Base-by-base conservation (phyloP, 2,329 filamentous ascomycete genomes). In the Aspergillus fijiensis region DNA sequence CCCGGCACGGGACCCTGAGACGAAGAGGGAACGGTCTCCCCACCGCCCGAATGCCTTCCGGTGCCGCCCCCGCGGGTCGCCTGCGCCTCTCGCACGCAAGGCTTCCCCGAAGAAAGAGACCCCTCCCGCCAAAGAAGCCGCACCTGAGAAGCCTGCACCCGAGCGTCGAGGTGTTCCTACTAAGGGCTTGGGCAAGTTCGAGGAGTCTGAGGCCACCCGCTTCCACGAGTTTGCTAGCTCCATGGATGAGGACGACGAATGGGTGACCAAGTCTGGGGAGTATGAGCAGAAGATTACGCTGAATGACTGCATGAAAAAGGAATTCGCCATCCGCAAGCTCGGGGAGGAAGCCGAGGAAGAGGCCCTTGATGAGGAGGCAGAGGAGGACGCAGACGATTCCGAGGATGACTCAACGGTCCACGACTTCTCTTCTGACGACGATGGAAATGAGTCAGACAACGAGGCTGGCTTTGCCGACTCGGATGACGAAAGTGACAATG, bases 171-270 rank as follows among this genome's bases (percentile, higher is more conserved):
- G 69, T 51, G 65, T 77, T 25, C 73, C 70, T 5, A 73, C 71
- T 7, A 72, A 70, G 55, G 76, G 76, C 14, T 60, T 77, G 21
- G 75, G 74, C 31, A 73, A 74, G 54, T 77, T 78, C 45, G 72
- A 78, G 59, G 72, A 74, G 48, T 78, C 76, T 3, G 77, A 79
- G 64, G 76, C 74, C 2, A 78, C 76, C 39, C 72, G 77, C 52
- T 98, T 97, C 72, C 91, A 97, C 73, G 94, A 96, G 70, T 98
- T 98, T 74, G 94, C 91, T 49, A 92, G 89, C 72, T 92, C 91
- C 53, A 84, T 87, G 60, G 83, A 89, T 47, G 87, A 91, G 60
- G 90, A 95, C 63, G 93, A 97, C 60, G 93, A 96, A 69, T 99
- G 95, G 95, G 91, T 96, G 31, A 87, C 89, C 58, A 89, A 91